Evolutionary conservation across 345 rosid genomes (phyloP).

Genomic region (Salix caprea): DNA sequence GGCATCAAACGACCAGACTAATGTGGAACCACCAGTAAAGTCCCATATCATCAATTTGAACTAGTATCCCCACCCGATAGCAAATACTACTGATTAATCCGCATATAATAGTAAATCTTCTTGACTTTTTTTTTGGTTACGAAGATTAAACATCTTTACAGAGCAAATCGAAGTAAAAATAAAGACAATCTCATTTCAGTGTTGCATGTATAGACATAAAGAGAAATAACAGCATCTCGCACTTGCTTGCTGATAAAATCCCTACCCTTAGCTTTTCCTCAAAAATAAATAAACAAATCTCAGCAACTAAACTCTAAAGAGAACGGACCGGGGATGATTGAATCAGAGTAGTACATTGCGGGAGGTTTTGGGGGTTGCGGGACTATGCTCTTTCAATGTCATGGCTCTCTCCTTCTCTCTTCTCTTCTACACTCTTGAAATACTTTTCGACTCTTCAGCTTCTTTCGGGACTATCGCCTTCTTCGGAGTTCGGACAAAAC

Average conservation of each 20-base stretch:
- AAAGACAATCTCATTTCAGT: background rate
- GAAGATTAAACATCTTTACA: too few species aligned
- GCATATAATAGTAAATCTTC: too few species aligned
- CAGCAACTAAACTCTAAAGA: background rate
- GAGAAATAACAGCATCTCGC: background rate
- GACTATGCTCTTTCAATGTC: constrained; percentile 13
- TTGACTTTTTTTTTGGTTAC: too few species aligned
- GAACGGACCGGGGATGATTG: background rate
- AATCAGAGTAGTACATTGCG: constrained; percentile 8
- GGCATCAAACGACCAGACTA: background rate
- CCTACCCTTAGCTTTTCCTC: background rate
- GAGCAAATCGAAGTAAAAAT: background rate
- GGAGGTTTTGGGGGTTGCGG: constrained; percentile 15
- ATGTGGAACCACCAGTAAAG: background rate
- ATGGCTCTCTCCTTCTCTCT: background rate
- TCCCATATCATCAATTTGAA: background rate
- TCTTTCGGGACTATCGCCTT: background rate
- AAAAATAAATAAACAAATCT: background rate
- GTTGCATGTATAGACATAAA: background rate
- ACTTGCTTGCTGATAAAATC: background rate
- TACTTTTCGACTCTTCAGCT: background rate
- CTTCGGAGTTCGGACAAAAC: background rate
- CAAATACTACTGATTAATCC: too few species aligned
- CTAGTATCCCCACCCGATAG: background rate
- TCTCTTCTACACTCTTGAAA: background rate